Conservation (phyloP, 345 rosid genomes). For the Limnanthes douglasii region DNA sequence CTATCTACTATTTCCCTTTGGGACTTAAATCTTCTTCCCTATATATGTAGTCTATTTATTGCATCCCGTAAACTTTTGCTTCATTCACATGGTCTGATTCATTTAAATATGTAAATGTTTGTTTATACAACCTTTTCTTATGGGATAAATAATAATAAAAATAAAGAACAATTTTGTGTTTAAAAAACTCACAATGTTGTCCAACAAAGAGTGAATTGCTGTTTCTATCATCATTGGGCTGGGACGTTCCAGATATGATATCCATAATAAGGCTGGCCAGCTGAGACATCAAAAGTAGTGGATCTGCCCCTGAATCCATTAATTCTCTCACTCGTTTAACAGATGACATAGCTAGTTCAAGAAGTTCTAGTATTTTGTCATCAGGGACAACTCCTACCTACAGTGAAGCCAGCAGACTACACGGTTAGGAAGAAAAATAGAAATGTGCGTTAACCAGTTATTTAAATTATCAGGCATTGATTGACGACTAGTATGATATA, state of each 20-base stretch:
- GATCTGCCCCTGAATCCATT: slow-evolving; percentile 91
- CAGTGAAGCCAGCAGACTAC: slow-evolving; percentile 5
- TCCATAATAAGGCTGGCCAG: slow-evolving; percentile 96
- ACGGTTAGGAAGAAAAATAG: too few species aligned
- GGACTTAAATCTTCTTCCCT: too few species aligned
- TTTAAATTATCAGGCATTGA: background rate
- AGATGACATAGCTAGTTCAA: slow-evolving; percentile 93
- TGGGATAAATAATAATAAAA: too few species aligned
- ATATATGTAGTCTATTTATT: too few species aligned
- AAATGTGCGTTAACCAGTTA: too few species aligned
- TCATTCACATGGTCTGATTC: too few species aligned
- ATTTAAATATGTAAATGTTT: too few species aligned
- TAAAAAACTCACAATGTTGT: slow-evolving; percentile 54
- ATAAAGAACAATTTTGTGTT: too few species aligned
- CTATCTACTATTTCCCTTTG: too few species aligned
- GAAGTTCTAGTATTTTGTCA: slow-evolving; percentile 76
- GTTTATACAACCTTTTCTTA: too few species aligned
- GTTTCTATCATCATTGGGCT: slow-evolving; percentile 26
- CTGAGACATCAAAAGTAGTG: slow-evolving; percentile 92
- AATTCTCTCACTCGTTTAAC: slow-evolving; percentile 90
- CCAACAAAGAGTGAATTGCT: slow-evolving; percentile 39
- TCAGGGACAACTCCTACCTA: slow-evolving; percentile 96
- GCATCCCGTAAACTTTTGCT: too few species aligned
- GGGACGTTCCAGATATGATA: slow-evolving; percentile 84
- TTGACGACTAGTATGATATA: too few species aligned